phyloP scores from a whole-genome alignment of 2,329 filamentous ascomycete genomes.

The Aotearoamyces nothofagi region DNA sequence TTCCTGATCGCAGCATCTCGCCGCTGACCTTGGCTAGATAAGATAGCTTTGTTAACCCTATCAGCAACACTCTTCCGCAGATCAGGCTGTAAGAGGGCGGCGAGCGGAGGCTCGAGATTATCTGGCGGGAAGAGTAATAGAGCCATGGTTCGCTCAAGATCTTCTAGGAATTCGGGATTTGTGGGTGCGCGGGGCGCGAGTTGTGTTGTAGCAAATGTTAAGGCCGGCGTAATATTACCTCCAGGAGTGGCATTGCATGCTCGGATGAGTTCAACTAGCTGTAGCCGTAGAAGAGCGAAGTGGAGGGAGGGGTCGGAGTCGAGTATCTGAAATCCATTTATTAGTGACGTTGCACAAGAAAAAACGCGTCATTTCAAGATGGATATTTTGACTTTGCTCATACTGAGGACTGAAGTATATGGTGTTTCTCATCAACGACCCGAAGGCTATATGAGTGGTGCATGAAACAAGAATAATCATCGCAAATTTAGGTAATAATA shows the following conservation, averaged over 20 bases:
- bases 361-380: conserved; percentile 3
- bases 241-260: conserved; percentile 48
- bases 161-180: conserved; percentile 66
- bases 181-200: conserved; percentile 76
- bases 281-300: conserved; percentile 77
- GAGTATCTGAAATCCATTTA: conserved; percentile 48
- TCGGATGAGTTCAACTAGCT: conserved; percentile 87
- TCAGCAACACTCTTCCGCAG: conserved; percentile 74
- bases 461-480: conserved; percentile 99
- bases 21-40: conserved; percentile 55
- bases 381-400: conserved; percentile 37
- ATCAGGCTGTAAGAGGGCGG: conserved; percentile 61
- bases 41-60: conserved; percentile 77
- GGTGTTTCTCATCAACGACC: conserved; percentile 80
- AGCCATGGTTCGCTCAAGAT: conserved; percentile 86
- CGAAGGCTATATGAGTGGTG: conserved; percentile 96
- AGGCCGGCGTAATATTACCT: conserved; percentile 57
- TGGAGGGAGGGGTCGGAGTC: conserved; percentile 73
- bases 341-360: conserved; percentile 6
- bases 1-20: conserved; percentile 71
- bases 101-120: conserved; percentile 59
- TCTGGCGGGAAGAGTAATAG: conserved; percentile 80
- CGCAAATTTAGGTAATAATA: conserved; percentile 25
- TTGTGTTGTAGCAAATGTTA: conserved; percentile 78
- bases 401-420: conserved; percentile 72